Conservation (phyloP, 139 green algal species). For the Asterochloris sp. region DNA sequence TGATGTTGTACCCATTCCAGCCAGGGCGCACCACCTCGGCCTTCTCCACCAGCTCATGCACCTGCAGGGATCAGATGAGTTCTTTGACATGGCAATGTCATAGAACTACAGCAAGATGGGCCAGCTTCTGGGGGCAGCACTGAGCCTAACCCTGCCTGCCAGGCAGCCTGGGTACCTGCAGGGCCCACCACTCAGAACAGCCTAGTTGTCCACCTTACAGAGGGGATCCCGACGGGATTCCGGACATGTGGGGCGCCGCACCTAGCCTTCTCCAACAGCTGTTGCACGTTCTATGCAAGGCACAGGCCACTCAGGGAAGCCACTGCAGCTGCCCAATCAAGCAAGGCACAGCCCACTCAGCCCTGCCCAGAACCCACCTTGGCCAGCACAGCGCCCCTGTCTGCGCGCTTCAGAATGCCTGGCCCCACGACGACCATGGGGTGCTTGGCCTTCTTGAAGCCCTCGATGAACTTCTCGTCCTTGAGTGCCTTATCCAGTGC, state of each 20-base stretch:
- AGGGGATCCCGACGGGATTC: no score
- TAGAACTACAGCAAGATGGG: no score
- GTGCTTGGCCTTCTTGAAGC: slow-evolving; percentile 70
- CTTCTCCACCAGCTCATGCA: slow-evolving; percentile 47
- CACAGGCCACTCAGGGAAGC: not conserved
- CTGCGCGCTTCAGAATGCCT: slow-evolving; percentile 71
- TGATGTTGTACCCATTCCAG: slow-evolving; percentile 97
- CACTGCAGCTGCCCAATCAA: not conserved
- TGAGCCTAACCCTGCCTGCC: no score
- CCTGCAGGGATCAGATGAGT: slow-evolving; percentile 1
- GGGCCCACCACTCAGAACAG: no score
- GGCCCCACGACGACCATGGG: slow-evolving; percentile 90
- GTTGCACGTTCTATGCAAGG: slow-evolving; percentile 22
- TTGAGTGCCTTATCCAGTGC: slow-evolving; percentile 62
- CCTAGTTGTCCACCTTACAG: no score
- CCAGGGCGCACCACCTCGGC: slow-evolving; percentile 74
- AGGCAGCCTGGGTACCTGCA: no score
- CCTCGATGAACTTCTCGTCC: slow-evolving; percentile 51
- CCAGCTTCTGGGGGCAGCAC: no score
- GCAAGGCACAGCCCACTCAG: no score
- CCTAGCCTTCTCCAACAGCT: slow-evolving; percentile 47
- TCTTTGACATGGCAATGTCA: no score
- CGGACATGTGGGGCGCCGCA: slow-evolving; percentile 84
- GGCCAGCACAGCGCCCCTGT: slow-evolving; percentile 77
- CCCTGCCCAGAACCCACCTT: slow-evolving; percentile 37